A percentile compares a stretch with the other conserved stretches of the same genome.
Evolutionary conservation across 2,329 filamentous ascomycete species (phyloP).

Genomic region (Curvularia sp.): DNA sequence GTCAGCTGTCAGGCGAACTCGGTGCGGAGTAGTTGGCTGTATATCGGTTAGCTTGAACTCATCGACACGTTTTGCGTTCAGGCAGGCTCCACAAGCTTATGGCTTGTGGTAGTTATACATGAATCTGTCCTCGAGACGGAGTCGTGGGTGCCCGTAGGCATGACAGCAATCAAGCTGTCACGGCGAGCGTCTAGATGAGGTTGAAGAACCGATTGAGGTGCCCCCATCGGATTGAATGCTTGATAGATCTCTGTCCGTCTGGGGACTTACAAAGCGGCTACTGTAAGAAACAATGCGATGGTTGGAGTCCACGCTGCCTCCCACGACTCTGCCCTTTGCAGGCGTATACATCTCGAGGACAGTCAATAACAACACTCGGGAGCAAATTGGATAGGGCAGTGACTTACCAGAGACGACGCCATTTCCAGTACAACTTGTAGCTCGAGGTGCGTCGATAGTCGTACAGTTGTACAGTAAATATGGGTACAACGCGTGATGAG

Average conservation of each 20-base stretch:
- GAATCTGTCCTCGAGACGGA: constrained; percentile 9
- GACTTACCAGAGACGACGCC: constrained; percentile 21
- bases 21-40: constrained; percentile 13
- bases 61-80: background rate
- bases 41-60: background rate
- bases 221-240: constrained; percentile 17
- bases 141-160: background rate
- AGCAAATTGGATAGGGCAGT: constrained; percentile 1
- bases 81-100: constrained; percentile 19
- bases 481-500: background rate
- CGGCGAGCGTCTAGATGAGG: constrained; percentile 22
- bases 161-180: constrained; percentile 9
- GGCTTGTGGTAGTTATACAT: constrained; percentile 1
- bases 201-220: constrained; percentile 16
- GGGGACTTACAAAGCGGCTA: constrained; percentile 6
- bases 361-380: constrained; percentile 14
- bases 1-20: constrained; percentile 5
- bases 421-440: constrained; percentile 1
- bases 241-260: constrained; percentile 2
- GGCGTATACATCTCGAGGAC: constrained; percentile 16
- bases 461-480: constrained; percentile 7
- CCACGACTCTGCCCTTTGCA: constrained; percentile 5
- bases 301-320: background rate
- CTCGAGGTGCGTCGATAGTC: background rate
- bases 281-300: constrained; percentile 2